A percentile compares a stretch with the other conserved stretches of the same genome.
phyloP scores from a whole-genome alignment of 2,329 filamentous ascomycete species.

The Pseudogymnoascus sp. region DNA sequence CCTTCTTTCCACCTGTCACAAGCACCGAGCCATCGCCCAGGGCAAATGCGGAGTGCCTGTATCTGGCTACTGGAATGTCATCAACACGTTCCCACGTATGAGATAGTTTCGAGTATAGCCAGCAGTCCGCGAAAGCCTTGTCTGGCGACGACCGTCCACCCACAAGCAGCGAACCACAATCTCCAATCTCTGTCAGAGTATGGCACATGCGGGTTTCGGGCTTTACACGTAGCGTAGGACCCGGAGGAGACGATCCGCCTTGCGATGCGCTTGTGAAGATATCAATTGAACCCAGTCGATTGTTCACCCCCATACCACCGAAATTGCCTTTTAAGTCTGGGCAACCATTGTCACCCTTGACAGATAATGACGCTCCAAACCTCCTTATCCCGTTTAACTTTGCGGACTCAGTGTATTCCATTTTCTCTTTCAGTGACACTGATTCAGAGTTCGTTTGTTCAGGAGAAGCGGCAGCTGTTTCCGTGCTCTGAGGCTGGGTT shows the following conservation, averaged over 20 bases:
- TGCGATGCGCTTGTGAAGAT: slow-evolving; percentile 34
- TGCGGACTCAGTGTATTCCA: slow-evolving; percentile 34
- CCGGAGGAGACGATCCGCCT: slow-evolving; percentile 15
- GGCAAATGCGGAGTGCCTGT: slow-evolving; percentile 62
- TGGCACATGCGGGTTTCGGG: slow-evolving; percentile 63
- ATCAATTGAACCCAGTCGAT: slow-evolving; percentile 40
- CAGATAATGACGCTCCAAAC: slow-evolving; percentile 51
- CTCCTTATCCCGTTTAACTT: slow-evolving; percentile 46
- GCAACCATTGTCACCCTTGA: slow-evolving; percentile 35
- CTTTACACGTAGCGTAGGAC: slow-evolving; percentile 20
- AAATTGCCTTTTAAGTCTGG: slow-evolving; percentile 26
- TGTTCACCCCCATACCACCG: slow-evolving; percentile 34
- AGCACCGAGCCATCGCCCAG: slow-evolving; percentile 46
- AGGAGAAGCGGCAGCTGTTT: neutral
- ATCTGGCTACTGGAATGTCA: slow-evolving; percentile 64
- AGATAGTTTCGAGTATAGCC: slow-evolving; percentile 55
- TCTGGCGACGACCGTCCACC: slow-evolving; percentile 77
- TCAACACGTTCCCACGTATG: slow-evolving; percentile 57
- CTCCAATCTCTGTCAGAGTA: slow-evolving; percentile 61
- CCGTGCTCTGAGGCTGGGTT: slow-evolving; percentile 10
- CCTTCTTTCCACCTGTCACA: slow-evolving; percentile 26
- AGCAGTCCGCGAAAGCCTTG: slow-evolving; percentile 64
- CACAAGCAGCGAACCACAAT: slow-evolving; percentile 55
- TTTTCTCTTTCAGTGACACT: slow-evolving; percentile 4
- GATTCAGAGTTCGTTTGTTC: neutral